A percentile compares a stretch with the other conserved stretches of the same genome.
These are phyloP conservation scores for Sporothrix luriei DNA, from an alignment of 2,329 filamentous ascomycete genomes.

Conservation along the genomic window DNA sequence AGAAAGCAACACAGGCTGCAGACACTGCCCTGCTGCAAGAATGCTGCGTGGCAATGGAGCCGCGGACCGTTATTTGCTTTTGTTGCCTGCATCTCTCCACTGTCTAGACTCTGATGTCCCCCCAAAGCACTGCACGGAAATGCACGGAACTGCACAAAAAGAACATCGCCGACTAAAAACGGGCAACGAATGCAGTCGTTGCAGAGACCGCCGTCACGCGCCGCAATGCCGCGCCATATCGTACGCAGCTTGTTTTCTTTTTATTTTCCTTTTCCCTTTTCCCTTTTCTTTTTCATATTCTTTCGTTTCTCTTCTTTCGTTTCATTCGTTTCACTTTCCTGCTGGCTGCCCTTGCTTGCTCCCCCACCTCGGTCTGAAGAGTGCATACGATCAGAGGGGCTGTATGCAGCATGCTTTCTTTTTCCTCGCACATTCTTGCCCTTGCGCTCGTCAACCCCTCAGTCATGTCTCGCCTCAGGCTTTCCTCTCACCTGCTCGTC, in stretches of 20 bases:
- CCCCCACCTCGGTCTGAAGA: no score
- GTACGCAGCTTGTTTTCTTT: background rate
- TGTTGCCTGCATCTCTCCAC: background rate
- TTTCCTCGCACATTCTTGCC: background rate
- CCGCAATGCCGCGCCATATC: background rate
- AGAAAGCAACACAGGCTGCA: background rate
- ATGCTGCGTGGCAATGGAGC: background rate
- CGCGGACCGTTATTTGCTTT: background rate
- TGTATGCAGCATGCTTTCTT: slow-evolving; percentile 10
- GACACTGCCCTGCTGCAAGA: background rate
- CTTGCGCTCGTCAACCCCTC: no score
- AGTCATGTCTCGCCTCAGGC: no score
- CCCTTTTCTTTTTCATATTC: background rate
- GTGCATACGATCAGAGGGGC: background rate
- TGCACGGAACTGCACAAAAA: background rate
- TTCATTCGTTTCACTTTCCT: background rate
- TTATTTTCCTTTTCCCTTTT: no score
- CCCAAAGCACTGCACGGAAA: no score
- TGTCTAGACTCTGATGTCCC: background rate
- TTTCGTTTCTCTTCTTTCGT: no score
- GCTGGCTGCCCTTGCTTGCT: background rate
- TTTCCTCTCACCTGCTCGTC: background rate
- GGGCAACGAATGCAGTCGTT: no score
- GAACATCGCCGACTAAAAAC: background rate
- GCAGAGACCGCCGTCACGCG: no score